phyloP scores from a whole-genome alignment of 306 rosid genomes.

The Cicer pinnatifidum region DNA sequence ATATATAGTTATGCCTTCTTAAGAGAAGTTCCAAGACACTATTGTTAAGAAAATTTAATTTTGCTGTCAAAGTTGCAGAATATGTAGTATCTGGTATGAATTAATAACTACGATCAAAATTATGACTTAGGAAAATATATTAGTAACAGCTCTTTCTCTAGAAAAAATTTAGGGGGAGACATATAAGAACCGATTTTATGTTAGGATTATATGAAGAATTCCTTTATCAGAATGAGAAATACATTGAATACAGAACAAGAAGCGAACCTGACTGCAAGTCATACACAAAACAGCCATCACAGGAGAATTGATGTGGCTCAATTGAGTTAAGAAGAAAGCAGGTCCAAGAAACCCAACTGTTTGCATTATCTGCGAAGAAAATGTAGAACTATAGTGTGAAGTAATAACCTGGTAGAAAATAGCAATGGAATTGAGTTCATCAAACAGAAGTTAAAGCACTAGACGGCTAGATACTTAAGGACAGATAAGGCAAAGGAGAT shows the following conservation, averaged over 20 bases:
- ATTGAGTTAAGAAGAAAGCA: constrained; percentile 95
- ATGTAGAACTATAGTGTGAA: constrained; percentile 17
- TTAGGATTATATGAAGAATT: constrained; percentile 8
- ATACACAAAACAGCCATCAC: constrained; percentile 89
- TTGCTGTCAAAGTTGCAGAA: constrained; percentile 28
- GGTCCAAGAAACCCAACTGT: constrained; percentile 98
- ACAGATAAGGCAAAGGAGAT: constrained; percentile 10
- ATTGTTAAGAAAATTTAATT: constrained; percentile 18
- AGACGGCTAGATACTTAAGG: constrained; percentile 24
- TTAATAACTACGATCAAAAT: neutral
- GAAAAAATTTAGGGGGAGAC: neutral
- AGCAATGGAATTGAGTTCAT: constrained; percentile 18
- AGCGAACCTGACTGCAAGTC: constrained; percentile 95
- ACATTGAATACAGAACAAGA: constrained; percentile 31
- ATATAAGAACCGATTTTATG: constrained; percentile 2
- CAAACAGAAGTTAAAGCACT: neutral
- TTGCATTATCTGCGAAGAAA: constrained; percentile 84
- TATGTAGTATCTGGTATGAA: constrained; percentile 20
- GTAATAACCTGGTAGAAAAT: constrained; percentile 3
- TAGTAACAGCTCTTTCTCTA: constrained; percentile 21
- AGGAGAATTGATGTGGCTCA: constrained; percentile 92
- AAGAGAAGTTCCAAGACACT: constrained; percentile 21
- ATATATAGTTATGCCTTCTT: neutral
- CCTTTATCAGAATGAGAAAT: constrained; percentile 30
- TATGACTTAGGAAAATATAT: constrained; percentile 12